Evolutionary conservation across 1,139 yeast species (phyloP).

Genomic region (Arxiozyma bovina): DNA sequence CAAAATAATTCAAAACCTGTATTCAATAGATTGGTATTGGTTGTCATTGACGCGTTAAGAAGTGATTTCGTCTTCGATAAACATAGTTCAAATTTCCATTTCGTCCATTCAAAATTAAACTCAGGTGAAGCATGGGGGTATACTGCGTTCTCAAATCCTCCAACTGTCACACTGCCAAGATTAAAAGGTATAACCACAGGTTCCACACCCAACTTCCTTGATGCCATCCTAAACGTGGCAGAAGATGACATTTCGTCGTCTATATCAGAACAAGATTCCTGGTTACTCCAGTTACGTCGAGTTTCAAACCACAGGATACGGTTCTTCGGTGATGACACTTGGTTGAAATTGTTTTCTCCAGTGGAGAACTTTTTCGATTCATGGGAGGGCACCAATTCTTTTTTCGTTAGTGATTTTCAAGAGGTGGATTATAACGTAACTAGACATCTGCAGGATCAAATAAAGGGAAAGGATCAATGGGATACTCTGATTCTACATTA

Average conservation of each 20-base stretch:
- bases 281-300: conserved; percentile 61
- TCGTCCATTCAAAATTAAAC: conserved; percentile 58
- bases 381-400: conserved; percentile 84
- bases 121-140: conserved; percentile 70
- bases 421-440: conserved; percentile 93
- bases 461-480: conserved; percentile 46
- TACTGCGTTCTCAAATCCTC: conserved; percentile 85
- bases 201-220: conserved; percentile 68
- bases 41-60: conserved; percentile 91
- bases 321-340: conserved; percentile 95
- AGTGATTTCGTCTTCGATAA: conserved; percentile 74
- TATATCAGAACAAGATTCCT: conserved; percentile 69
- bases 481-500: conserved; percentile 84
- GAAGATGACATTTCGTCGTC: conserved; percentile 82
- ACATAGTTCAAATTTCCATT: conserved; percentile 47
- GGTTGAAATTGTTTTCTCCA: conserved; percentile 77
- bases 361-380: conserved; percentile 42
- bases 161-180: conserved; percentile 75
- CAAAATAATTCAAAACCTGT: conserved; percentile 34
- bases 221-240: conserved; percentile 86
- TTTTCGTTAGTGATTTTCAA: conserved; percentile 87
- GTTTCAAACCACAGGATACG: conserved; percentile 43
- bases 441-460: conserved; percentile 48
- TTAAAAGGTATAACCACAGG: conserved; percentile 76
- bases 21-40: conserved; percentile 61